Percentiles rank a stretch among this genome's conserved stretches.
Evolutionary conservation across 768 basidiomycete species (phyloP).

Genomic region (Mrakia gelida): DNA sequence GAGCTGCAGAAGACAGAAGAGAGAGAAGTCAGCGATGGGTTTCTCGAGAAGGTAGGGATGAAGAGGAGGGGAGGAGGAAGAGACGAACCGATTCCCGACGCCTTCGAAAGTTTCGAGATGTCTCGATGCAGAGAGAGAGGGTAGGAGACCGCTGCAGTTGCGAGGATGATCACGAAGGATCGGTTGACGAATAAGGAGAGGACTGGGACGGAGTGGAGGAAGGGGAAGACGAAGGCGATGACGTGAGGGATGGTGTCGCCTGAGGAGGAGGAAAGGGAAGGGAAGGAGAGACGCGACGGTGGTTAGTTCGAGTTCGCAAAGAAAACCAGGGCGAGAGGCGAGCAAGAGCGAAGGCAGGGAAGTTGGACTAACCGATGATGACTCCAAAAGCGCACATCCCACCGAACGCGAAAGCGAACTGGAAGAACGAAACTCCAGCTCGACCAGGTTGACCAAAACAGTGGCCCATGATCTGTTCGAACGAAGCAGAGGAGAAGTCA

Average conservation of each 20-base stretch:
- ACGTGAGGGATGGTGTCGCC: conserved; percentile 97
- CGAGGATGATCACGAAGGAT: conserved; percentile 80
- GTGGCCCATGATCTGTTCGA: conserved; percentile 71
- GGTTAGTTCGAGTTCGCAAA: not conserved
- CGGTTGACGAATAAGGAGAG: conserved; percentile 75
- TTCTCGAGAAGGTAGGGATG: not conserved
- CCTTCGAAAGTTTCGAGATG: conserved; percentile 92
- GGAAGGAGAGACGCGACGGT: not conserved
- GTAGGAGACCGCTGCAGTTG: conserved; percentile 84
- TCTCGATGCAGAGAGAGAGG: conserved; percentile 93
- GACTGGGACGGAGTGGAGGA: conserved; percentile 59
- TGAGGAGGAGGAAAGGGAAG: conserved; percentile 35
- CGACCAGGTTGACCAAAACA: conserved; percentile 90
- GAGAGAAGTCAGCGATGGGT: not conserved
- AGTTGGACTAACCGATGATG: conserved; percentile 51
- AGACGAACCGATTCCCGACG: conserved; percentile 76
- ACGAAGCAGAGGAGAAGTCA: too few species aligned
- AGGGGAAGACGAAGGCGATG: conserved; percentile 78
- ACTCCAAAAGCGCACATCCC: conserved; percentile 98
- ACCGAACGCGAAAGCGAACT: conserved; percentile 96
- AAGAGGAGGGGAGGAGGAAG: not conserved
- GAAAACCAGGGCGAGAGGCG: too few species aligned
- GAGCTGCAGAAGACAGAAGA: conserved; percentile 44
- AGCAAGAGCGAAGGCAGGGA: not conserved
- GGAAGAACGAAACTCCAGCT: conserved; percentile 91